A percentile compares a stretch with the other conserved stretches of the same genome.
These are phyloP conservation scores for Mikania micrantha DNA, from an alignment of 129 eudicot species.

Conservation along the genomic window DNA sequence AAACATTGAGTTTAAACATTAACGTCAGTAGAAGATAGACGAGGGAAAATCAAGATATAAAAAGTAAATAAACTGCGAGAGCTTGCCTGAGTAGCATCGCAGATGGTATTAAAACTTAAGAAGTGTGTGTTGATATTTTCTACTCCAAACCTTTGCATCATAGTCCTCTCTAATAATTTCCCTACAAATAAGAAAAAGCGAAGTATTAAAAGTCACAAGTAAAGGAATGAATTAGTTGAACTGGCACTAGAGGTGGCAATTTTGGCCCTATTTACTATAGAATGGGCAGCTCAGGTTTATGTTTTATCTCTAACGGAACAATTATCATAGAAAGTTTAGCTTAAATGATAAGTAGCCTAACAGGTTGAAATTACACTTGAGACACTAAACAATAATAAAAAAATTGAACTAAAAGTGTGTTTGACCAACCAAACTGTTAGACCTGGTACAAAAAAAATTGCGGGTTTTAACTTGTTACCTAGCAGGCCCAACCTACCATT, in stretches of 20 bases:
- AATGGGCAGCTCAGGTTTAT: neutral
- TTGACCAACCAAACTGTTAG: neutral
- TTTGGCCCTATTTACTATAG: neutral
- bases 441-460: neutral
- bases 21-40: neutral
- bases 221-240: neutral
- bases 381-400: neutral
- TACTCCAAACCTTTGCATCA: constrained; percentile 89
- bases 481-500: neutral
- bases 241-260: neutral
- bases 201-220: constrained; percentile 7
- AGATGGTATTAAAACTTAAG: constrained; percentile 85
- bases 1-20: neutral
- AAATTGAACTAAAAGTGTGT: neutral
- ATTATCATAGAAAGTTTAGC: neutral
- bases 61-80: neutral
- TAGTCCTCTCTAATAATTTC: constrained; percentile 72
- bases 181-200: constrained; percentile 32
- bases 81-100: constrained; percentile 93
- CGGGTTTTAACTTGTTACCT: neutral
- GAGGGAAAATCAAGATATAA: neutral
- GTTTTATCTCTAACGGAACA: neutral
- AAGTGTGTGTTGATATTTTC: constrained; percentile 76
- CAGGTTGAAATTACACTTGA: neutral
- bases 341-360: neutral